phyloP scores from a whole-genome alignment of 176 grass and related monocot genomes.

The Cenchrus americanus region DNA sequence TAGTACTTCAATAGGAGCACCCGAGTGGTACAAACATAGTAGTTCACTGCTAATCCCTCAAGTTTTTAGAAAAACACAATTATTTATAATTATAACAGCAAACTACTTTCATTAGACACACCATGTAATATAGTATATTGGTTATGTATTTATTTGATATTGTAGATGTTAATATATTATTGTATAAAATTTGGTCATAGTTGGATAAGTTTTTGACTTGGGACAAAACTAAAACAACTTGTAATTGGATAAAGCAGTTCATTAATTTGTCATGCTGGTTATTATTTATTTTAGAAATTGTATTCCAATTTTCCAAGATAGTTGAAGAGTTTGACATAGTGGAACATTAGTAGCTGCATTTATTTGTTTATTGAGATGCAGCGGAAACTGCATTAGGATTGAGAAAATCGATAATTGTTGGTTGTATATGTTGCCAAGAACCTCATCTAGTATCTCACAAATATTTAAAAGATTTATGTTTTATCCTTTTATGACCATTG shows the following conservation, averaged over 20 bases:
- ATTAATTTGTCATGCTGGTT: not conserved
- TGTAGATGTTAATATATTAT: too few relatives aligned
- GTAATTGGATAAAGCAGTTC: not conserved
- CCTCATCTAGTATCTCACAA: not conserved
- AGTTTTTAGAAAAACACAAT: too few relatives aligned
- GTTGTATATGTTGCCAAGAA: constrained; percentile 1
- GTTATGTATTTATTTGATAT: too few relatives aligned
- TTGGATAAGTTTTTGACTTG: too few relatives aligned
- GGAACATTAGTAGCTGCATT: not conserved
- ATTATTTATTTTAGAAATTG: not conserved
- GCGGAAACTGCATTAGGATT: not conserved
- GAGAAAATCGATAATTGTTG: not conserved
- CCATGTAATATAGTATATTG: too few relatives aligned
- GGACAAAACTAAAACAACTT: too few relatives aligned
- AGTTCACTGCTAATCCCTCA: not conserved
- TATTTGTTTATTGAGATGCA: not conserved
- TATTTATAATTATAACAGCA: too few relatives aligned
- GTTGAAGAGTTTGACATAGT: not conserved
- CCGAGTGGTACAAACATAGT: not conserved
- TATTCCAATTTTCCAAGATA: not conserved
- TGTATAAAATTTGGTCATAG: too few relatives aligned
- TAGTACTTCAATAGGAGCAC: not conserved
- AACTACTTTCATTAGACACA: too few relatives aligned
- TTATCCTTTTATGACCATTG: not conserved
- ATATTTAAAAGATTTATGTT: constrained; percentile 2